These are phyloP conservation scores for Ceratocystis harringtonii DNA, from an alignment of 2,329 filamentous ascomycete species.

Conservation along the genomic window DNA sequence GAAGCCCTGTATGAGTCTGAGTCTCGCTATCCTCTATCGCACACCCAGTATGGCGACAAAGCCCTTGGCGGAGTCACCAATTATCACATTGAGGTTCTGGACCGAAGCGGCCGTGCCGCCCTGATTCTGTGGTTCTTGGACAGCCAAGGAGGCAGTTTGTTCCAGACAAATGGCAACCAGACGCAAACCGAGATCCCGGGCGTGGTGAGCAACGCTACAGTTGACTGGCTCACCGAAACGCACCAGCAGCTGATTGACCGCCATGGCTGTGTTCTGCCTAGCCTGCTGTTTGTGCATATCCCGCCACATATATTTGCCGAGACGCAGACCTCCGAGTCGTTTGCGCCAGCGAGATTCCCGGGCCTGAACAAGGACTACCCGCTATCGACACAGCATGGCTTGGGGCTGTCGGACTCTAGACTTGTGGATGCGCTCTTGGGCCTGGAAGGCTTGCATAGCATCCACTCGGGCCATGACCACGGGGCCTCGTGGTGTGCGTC, in stretches of 20 bases:
- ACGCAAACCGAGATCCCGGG: constrained; percentile 7
- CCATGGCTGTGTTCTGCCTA: constrained; percentile 26
- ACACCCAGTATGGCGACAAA: constrained; percentile 13
- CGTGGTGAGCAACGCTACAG: constrained; percentile 9
- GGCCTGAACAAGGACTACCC: constrained; percentile 22
- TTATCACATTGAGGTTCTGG: constrained; percentile 33
- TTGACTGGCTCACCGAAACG: constrained; percentile 11
- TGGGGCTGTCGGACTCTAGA: constrained; percentile 27
- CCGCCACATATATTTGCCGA: constrained; percentile 24
- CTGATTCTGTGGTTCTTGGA: constrained; percentile 61
- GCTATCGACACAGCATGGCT: constrained; percentile 24
- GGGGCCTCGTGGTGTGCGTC: constrained; percentile 33
- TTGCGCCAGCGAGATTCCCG: constrained; percentile 26
- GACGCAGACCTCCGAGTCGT: constrained; percentile 18
- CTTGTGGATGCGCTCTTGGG: constrained; percentile 38
- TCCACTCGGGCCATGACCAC: constrained; percentile 45
- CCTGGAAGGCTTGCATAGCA: constrained; percentile 32
- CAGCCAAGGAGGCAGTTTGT: constrained; percentile 36
- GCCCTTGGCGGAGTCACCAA: constrained; percentile 29
- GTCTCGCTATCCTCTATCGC: constrained; percentile 24
- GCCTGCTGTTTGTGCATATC: constrained; percentile 37
- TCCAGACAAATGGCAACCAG: not conserved
- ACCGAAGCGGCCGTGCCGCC: constrained; percentile 26
- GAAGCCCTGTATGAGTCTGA: constrained; percentile 25
- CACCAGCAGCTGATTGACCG: constrained; percentile 9